Conservation (phyloP, 306 rosid species). For the Vigna reflexopilosa region DNA sequence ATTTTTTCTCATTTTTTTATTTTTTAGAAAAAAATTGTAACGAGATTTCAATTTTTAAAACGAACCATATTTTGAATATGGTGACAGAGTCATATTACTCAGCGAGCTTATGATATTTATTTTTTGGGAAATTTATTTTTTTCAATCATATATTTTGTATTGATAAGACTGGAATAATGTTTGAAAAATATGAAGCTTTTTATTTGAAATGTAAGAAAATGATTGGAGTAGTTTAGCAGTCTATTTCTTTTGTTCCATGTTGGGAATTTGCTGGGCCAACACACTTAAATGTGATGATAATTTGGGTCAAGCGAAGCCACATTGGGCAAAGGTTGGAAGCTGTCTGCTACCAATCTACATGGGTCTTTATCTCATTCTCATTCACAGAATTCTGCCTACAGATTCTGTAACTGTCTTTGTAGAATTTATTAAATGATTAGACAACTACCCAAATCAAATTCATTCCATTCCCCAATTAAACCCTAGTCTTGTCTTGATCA, state of each 20-base stretch:
- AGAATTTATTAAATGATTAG: constrained; percentile 18
- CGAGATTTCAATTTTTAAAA: too few species aligned
- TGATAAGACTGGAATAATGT: too few species aligned
- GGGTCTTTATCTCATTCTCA: not conserved
- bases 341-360: not conserved
- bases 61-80: too few species aligned
- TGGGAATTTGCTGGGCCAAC: not conserved
- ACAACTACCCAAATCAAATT: not conserved
- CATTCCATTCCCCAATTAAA: not conserved
- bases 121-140: not conserved
- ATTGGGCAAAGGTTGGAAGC: not conserved
- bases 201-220: too few species aligned
- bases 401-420: constrained; percentile 10
- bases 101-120: too few species aligned
- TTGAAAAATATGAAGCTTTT: too few species aligned
- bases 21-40: too few species aligned
- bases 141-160: not conserved
- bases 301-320: constrained; percentile 25
- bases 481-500: not conserved
- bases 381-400: not conserved
- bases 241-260: not conserved
- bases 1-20: too few species aligned
- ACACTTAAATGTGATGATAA: constrained; percentile 2
- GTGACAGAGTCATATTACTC: too few species aligned
- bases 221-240: not conserved